A percentile compares a stretch with the other conserved stretches of the same genome.
Conservation (phyloP, 2,329 filamentous ascomycete genomes). For the Xylaria sp. region DNA sequence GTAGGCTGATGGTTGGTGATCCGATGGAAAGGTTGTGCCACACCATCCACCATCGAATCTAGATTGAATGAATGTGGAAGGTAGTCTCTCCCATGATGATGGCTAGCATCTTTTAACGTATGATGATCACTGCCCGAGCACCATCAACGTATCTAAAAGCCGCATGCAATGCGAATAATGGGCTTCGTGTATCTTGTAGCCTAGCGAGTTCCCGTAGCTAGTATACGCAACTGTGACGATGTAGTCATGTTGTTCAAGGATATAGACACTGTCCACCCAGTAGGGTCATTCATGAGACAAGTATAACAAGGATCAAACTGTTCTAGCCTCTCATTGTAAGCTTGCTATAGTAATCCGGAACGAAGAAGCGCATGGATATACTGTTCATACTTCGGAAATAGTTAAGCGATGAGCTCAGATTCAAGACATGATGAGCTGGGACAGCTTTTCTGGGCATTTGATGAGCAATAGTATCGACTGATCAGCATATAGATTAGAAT, state of each 20-base stretch:
- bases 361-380: not conserved
- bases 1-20: slow-evolving; percentile 9
- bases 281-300: slow-evolving; percentile 69
- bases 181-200: not conserved
- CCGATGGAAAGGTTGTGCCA: slow-evolving; percentile 67
- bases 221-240: slow-evolving; percentile 70
- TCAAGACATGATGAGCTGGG: slow-evolving; percentile 51
- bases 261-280: slow-evolving; percentile 66
- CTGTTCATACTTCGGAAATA: not conserved
- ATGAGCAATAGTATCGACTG: slow-evolving; percentile 60
- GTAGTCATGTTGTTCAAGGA: slow-evolving; percentile 62
- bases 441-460: slow-evolving; percentile 53
- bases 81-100: slow-evolving; percentile 70
- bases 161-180: not conserved
- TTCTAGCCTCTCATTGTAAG: too few relatives aligned
- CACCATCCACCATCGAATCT: slow-evolving; percentile 67
- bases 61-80: slow-evolving; percentile 67
- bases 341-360: not conserved
- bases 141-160: slow-evolving; percentile 53
- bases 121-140: slow-evolving; percentile 54
- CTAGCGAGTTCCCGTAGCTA: slow-evolving; percentile 45
- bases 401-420: slow-evolving; percentile 43
- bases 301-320: too few relatives aligned
- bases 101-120: slow-evolving; percentile 65
- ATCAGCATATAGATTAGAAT: slow-evolving; percentile 69